These are phyloP conservation scores for Coccomyxa subellipsoidea DNA, from an alignment of 163 green algal genomes.

Conservation along the genomic window DNA sequence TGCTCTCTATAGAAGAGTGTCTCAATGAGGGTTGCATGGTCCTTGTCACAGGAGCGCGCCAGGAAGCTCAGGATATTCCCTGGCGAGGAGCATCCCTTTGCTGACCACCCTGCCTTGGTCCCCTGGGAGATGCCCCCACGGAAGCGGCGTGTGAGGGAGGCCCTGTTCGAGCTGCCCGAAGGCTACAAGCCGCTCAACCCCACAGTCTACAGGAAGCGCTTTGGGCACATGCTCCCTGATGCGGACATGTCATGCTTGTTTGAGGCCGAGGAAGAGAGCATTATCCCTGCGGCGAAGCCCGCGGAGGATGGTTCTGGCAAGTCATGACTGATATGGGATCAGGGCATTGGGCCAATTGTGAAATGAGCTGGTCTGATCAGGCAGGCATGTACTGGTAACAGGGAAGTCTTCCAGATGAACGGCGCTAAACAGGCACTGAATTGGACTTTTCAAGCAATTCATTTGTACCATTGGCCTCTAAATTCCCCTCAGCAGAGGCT, in stretches of 20 bases:
- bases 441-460: no score
- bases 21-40: not conserved
- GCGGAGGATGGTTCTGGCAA: not conserved
- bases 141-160: conserved; percentile 33
- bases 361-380: no score
- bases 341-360: no score
- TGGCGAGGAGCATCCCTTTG: conserved; percentile 75
- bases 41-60: conserved; percentile 30
- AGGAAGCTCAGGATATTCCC: conserved; percentile 63
- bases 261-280: not conserved
- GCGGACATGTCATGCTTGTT: not conserved
- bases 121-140: conserved; percentile 58
- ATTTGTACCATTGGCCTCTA: no score
- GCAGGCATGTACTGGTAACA: no score
- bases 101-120: conserved; percentile 58
- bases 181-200: conserved; percentile 65
- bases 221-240: conserved; percentile 28
- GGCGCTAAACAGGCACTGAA: no score
- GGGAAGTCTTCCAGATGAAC: no score
- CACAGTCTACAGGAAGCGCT: conserved; percentile 38
- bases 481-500: no score
- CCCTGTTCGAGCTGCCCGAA: conserved; percentile 39
- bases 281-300: not conserved
- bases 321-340: no score
- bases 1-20: not conserved